Evolutionary conservation across 768 basidiomycete genomes (phyloP), one percentile per base, ranked within the genome.

Genomic region (Lanmaoa rubissima): DNA sequence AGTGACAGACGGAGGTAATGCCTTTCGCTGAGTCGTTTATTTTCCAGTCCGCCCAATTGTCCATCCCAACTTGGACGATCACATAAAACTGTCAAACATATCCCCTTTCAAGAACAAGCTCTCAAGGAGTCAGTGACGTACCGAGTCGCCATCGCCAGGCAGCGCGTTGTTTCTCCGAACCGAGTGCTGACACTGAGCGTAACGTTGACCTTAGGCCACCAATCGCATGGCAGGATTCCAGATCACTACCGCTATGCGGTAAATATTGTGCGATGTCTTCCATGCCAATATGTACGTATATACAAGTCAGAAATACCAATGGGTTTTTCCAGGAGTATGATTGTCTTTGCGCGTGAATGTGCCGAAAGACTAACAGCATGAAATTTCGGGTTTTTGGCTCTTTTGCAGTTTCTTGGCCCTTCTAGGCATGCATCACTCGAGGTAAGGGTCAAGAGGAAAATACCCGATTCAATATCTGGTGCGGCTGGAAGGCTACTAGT

Each of bases 21-120:
- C 17, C 21, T 4, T 51, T 65, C 66, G 66, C 66, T 61, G 64
- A 59, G 59, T 57, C 8, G 35, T 54, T 54, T 54, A 34, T 56
- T 60, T 62, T 41, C 34, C 11, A 61, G 59, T 68, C 66, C 66
- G 66, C 64, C 64, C 66, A 65, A 62, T 68, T 67, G 66, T 67
- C 48, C 43, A 3, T 40, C 65, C 57, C 8, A 41, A 57, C 59
- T 58, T 55, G 54, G 54, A n/a, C 21, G 19, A 50, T 59, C 61
- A 45, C 50, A 43, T 60, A 61, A 57, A 19, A 34, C 34, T 45
- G 57, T 42, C 51, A 46, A 38, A 54, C 26, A 36, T 4, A 31
- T 43, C 26, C 31, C 51, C 48, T 61, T 60, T 50, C 28, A 55
- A 54, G 32, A 57, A 53, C 50, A 59, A 59, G 41, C 28, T 1